phyloP scores from a whole-genome alignment of 495 filamentous ascomycete genomes.

The Lentithecium fluviatile region DNA sequence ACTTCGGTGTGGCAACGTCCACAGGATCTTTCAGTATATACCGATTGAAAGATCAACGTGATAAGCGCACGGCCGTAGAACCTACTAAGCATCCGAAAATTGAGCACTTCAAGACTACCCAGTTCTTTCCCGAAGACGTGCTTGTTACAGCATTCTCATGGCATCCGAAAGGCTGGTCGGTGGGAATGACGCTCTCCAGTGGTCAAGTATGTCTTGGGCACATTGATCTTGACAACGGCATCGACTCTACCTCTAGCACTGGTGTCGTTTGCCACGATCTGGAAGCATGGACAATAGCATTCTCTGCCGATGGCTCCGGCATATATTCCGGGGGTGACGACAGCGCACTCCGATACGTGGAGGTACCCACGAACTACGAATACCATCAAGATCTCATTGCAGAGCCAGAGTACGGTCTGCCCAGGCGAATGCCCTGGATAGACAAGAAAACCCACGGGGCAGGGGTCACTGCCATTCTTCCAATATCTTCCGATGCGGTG shows the following conservation, averaged over 20 bases:
- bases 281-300: constrained; percentile 69
- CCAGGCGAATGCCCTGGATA: constrained; percentile 41
- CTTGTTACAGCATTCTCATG: constrained; percentile 72
- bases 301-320: constrained; percentile 41
- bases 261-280: constrained; percentile 46
- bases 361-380: not conserved
- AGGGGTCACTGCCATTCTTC: constrained; percentile 85
- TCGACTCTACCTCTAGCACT: not conserved
- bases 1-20: constrained; percentile 71
- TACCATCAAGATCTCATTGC: not conserved
- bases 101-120: constrained; percentile 42
- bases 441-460: constrained; percentile 64
- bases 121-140: constrained; percentile 47
- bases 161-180: constrained; percentile 54
- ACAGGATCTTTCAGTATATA: constrained; percentile 68
- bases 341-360: constrained; percentile 18
- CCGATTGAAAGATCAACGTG: constrained; percentile 38
- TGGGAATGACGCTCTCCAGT: constrained; percentile 69
- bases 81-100: constrained; percentile 28
- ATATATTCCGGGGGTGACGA: constrained; percentile 74
- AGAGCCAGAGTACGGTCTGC: not conserved
- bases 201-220: constrained; percentile 50
- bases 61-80: not conserved
- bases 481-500: constrained; percentile 47
- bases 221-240: not conserved